Percentiles rank a stretch among this genome's conserved stretches.
phyloP scores from a whole-genome alignment of 2,329 filamentous ascomycete genomes.

The Microdochium trichocladiopsis region DNA sequence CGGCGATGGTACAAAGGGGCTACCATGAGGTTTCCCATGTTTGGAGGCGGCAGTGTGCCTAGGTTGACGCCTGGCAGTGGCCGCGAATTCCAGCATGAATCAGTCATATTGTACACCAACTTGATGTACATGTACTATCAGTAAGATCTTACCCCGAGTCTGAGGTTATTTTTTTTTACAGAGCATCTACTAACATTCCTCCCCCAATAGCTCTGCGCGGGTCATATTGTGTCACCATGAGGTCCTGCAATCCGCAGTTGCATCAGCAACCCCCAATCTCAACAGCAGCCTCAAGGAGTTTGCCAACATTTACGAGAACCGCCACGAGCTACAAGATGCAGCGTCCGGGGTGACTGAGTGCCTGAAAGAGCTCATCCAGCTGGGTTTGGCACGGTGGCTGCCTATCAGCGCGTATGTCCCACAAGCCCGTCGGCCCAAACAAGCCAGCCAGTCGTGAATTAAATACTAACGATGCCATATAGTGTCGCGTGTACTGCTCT shows the following conservation, averaged over 20 bases:
- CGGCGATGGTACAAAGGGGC: slow-evolving; percentile 31
- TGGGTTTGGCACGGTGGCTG: slow-evolving; percentile 35
- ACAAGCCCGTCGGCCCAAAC: neutral
- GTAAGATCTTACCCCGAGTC: slow-evolving; percentile 21
- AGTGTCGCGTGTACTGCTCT: slow-evolving; percentile 27
- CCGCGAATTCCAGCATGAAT: slow-evolving; percentile 28
- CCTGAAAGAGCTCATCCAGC: slow-evolving; percentile 37
- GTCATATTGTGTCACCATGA: slow-evolving; percentile 39
- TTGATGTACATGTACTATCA: slow-evolving; percentile 45
- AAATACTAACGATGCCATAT: neutral
- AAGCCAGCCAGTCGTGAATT: no score
- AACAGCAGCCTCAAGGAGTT: slow-evolving; percentile 22
- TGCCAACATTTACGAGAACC: slow-evolving; percentile 29
- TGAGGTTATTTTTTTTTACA: neutral
- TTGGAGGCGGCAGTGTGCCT: slow-evolving; percentile 21
- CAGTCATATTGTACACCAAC: slow-evolving; percentile 36
- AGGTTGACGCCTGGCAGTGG: slow-evolving; percentile 13
- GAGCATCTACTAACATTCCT: slow-evolving; percentile 4
- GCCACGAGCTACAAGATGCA: slow-evolving; percentile 35
- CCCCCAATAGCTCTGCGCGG: slow-evolving; percentile 25
- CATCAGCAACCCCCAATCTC: slow-evolving; percentile 24
- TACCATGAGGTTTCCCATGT: slow-evolving; percentile 28
- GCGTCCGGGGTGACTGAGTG: slow-evolving; percentile 35
- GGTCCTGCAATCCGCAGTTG: slow-evolving; percentile 34
- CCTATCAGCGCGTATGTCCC: slow-evolving; percentile 41